Evolutionary conservation across 2,329 filamentous ascomycete species (phyloP), one percentile per base, ranked within the genome.

Genomic region (Stemphylium lycopersici): DNA sequence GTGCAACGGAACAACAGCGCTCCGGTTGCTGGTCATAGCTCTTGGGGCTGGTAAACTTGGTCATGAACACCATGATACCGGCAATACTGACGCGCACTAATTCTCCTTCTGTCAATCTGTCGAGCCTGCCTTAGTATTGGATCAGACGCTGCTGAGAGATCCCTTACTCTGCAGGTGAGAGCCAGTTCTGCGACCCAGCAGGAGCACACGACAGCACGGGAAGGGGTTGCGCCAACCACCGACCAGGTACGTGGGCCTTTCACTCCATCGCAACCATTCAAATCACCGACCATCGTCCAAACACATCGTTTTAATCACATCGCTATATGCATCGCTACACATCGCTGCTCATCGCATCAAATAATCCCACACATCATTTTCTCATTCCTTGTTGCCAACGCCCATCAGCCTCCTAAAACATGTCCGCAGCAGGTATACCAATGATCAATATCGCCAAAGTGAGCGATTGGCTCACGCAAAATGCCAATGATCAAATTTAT

Each of bases 361-460:
- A 11, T 10, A n/a, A 7, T 18, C n/a, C 15, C 7, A 36, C 22
- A 11, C 33, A 26, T 37, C 18, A 15, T 10, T 13, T 37, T 4
- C 37, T 39, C 34, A 16, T 33, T 29, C 33, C 16, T 48, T 42
- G 43, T 50, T 45, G 48, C 26, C 38, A 31, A 31, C 43, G 46
- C 15, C 45, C 37, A n/a, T 15, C 24, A 36, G 12, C 43, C 32
- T 39, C 38, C 61, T 63, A 36, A 65, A 65, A 50, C 53, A 62
- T 61, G 58, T 50, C 50, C 33, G 43, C 48, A 45, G 31, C 50
- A 57, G 52, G 42, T 46, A 51, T 48, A 46, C 51, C 59, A 18
- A 80, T 80, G 78, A 71, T 80, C 56, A 77, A 79, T 63, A 71
- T 76, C 45, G 75, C 73, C 48, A 78, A 74, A 29, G 67, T 80